Percentiles rank a stretch among this genome's conserved stretches.
phyloP scores from a whole-genome alignment of 768 basidiomycete species.

The Lentinus brumalis region DNA sequence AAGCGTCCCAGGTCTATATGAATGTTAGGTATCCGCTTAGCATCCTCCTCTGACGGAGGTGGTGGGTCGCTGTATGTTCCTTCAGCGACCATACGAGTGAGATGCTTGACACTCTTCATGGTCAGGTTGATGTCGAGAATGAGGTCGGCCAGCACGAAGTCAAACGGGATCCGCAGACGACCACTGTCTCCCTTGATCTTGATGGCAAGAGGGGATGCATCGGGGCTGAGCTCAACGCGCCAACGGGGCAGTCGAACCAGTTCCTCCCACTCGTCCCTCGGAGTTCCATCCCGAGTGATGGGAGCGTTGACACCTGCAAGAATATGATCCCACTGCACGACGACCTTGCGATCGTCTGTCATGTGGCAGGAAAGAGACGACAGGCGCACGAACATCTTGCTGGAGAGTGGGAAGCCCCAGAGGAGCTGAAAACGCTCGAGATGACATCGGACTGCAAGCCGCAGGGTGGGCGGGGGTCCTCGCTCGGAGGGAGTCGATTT shows the following conservation, averaged over 20 bases:
- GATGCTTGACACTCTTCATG: slow-evolving; percentile 73
- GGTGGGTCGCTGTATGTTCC: slow-evolving; percentile 57
- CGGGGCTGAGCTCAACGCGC: slow-evolving; percentile 40
- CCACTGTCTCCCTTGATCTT: slow-evolving; percentile 61
- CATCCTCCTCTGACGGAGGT: slow-evolving; percentile 67
- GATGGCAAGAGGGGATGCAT: slow-evolving; percentile 41
- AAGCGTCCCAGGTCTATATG: slow-evolving; percentile 59
- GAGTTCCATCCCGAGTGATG: slow-evolving; percentile 36
- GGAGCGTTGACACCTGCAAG: slow-evolving; percentile 62
- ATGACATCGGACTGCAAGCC: slow-evolving; percentile 30
- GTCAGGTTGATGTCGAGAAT: slow-evolving; percentile 69
- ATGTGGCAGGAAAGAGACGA: slow-evolving; percentile 27
- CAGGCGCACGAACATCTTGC: slow-evolving; percentile 45
- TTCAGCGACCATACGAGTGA: slow-evolving; percentile 54
- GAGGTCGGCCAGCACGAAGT: slow-evolving; percentile 74
- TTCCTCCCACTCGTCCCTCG: slow-evolving; percentile 70
- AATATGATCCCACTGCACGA: slow-evolving; percentile 43
- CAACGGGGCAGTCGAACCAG: slow-evolving; percentile 60
- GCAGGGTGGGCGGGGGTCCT: slow-evolving; percentile 22
- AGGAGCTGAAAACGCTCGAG: slow-evolving; percentile 50
- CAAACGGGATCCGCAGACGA: slow-evolving; percentile 77
- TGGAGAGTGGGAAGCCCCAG: slow-evolving; percentile 46
- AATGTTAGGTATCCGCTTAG: slow-evolving; percentile 71
- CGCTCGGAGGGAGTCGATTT: slow-evolving; percentile 11
- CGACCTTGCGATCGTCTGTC: slow-evolving; percentile 22